Evolutionary conservation across 257 asterid species (phyloP).

Genomic region (Avicennia marina): DNA sequence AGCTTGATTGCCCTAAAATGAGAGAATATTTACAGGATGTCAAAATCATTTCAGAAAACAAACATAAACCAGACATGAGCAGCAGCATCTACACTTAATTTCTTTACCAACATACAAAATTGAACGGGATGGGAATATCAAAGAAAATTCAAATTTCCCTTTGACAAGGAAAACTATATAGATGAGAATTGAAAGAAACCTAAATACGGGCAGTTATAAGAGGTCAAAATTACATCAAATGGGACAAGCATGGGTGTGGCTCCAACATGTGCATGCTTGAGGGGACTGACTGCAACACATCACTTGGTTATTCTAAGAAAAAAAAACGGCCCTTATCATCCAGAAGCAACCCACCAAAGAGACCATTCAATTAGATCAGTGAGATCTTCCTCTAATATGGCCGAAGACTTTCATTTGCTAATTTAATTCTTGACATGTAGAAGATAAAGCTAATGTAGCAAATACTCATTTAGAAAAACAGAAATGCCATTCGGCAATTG

Average conservation of each 20-base stretch:
- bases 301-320: conserved; percentile 4
- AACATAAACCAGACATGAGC: background rate
- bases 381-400: no score
- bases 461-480: background rate
- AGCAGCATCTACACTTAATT: conserved; percentile 9
- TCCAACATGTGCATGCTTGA: no score
- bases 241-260: no score
- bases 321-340: background rate
- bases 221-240: conserved; percentile 4
- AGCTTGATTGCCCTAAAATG: conserved; percentile 83
- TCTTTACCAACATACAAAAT: no score
- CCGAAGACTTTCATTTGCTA: conserved; percentile 1
- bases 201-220: background rate
- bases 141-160: no score
- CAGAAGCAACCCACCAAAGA: background rate
- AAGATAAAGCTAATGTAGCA: background rate
- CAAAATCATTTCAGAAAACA: conserved; percentile 3
- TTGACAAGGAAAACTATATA: no score
- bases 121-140: no score
- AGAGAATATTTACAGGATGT: background rate
- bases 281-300: no score
- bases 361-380: conserved; percentile 7
- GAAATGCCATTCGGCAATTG: no score
- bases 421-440: background rate
- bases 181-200: no score